A percentile compares a stretch with the other conserved stretches of the same genome.
Evolutionary conservation across 2,329 filamentous ascomycete species (phyloP).

Genomic region (Pseudopyrenochaeta lycopersici): DNA sequence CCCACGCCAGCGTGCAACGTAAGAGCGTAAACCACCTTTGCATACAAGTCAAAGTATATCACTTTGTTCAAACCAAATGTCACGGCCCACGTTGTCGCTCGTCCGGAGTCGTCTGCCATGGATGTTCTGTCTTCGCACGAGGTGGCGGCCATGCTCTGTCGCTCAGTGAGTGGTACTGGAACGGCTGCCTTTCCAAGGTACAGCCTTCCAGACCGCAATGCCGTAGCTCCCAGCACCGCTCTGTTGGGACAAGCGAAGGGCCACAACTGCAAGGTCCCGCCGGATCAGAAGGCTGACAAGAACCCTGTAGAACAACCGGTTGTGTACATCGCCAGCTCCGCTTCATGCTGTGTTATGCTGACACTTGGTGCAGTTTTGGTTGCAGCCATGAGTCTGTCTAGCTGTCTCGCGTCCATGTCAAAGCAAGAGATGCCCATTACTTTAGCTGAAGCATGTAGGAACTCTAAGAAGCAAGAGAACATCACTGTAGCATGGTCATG

Average conservation of each 20-base stretch:
- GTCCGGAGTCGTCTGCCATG: not conserved
- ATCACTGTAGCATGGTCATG: too few relatives aligned
- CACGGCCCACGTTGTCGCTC: conserved; percentile 11
- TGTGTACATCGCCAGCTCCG: not conserved
- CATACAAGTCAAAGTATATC: too few relatives aligned
- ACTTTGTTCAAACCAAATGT: too few relatives aligned
- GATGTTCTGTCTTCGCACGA: not conserved
- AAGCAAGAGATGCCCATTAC: too few relatives aligned
- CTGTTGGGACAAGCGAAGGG: conserved; percentile 1
- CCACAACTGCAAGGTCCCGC: conserved; percentile 19
- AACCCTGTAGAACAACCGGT: conserved; percentile 6
- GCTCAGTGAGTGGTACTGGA: not conserved
- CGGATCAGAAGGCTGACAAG: not conserved
- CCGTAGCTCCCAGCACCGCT: conserved; percentile 11
- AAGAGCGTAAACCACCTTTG: too few relatives aligned
- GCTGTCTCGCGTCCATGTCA: not conserved
- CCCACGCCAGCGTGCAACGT: too few relatives aligned
- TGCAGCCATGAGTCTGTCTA: not conserved
- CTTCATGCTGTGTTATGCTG: not conserved
- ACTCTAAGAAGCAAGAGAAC: too few relatives aligned
- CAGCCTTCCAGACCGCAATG: conserved; percentile 8
- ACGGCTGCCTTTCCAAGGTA: not conserved
- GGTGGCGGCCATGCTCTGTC: not conserved
- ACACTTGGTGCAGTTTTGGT: not conserved
- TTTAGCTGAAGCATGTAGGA: too few relatives aligned